Evolutionary conservation across 2,329 filamentous ascomycete genomes (phyloP).

Genomic region (Cordyceps tenuipes): DNA sequence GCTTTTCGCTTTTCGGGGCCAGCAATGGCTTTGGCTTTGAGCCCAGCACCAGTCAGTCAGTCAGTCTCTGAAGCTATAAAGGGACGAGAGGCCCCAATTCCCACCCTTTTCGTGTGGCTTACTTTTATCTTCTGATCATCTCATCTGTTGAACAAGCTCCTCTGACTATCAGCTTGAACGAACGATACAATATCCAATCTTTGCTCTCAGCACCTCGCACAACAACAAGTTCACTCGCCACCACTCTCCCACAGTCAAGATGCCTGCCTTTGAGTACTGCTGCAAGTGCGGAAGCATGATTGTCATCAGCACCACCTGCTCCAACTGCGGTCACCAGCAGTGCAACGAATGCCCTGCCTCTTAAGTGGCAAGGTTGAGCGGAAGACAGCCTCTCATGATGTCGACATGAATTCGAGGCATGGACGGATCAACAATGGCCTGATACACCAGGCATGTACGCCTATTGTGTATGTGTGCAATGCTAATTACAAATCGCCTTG

Average conservation of each 20-base stretch:
- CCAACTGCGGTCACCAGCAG: slow-evolving; percentile 41
- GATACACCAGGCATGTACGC: slow-evolving; percentile 7
- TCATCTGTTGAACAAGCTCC: not conserved
- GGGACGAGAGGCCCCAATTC: slow-evolving; percentile 1
- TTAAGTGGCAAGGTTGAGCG: slow-evolving; percentile 14
- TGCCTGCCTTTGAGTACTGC: slow-evolving; percentile 44
- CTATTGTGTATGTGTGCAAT: slow-evolving; percentile 9
- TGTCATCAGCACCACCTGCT: slow-evolving; percentile 48
- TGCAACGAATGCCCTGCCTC: slow-evolving; percentile 37
- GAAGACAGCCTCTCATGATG: slow-evolving; percentile 2
- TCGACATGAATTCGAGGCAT: slow-evolving; percentile 3
- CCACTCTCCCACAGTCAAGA: slow-evolving; percentile 19
- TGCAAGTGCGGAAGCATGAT: slow-evolving; percentile 48
- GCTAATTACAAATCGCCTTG: not conserved
- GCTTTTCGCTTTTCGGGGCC: not conserved
- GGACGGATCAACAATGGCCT: not conserved
- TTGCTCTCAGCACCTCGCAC: not conserved
- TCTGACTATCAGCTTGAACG: not conserved
- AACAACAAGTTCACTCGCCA: slow-evolving; percentile 9
- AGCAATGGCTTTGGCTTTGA: not conserved
- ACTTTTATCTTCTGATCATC: not conserved
- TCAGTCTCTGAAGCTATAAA: slow-evolving; percentile 6
- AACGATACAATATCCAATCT: not conserved
- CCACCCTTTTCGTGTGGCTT: not conserved
- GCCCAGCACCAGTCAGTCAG: not conserved